Evolutionary conservation across 2,329 filamentous ascomycete species (phyloP).

Genomic region (Tolypocladium amazonense): DNA sequence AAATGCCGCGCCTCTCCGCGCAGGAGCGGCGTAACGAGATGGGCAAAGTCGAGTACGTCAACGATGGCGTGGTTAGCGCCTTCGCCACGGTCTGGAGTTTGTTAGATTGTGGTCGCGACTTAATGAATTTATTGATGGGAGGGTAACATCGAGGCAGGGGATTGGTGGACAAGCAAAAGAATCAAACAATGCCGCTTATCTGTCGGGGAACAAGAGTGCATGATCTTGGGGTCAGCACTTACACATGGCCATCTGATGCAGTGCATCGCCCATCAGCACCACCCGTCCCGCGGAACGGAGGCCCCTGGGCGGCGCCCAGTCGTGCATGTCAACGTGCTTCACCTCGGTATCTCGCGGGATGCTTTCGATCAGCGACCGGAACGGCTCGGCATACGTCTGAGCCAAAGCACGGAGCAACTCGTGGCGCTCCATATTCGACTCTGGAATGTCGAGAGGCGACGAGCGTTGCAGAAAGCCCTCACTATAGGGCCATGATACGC

Average conservation of each 20-base stretch:
- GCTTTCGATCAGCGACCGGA: slow-evolving; percentile 27
- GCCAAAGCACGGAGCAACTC: slow-evolving; percentile 32
- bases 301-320: slow-evolving; percentile 31
- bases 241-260: slow-evolving; percentile 53
- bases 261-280: slow-evolving; percentile 41
- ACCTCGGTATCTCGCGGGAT: slow-evolving; percentile 30
- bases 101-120: neutral
- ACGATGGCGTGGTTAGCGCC: slow-evolving; percentile 46
- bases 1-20: neutral
- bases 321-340: slow-evolving; percentile 33
- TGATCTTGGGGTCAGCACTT: slow-evolving; percentile 12
- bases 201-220: neutral
- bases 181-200: neutral
- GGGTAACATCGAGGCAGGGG: neutral
- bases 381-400: slow-evolving; percentile 36
- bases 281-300: slow-evolving; percentile 27
- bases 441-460: slow-evolving; percentile 27
- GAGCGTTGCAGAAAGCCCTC: slow-evolving; percentile 20
- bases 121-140: accelerated
- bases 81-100: slow-evolving; percentile 39
- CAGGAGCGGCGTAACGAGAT: slow-evolving; percentile 15
- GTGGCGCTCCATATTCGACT: slow-evolving; percentile 24
- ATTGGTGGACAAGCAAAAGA: neutral
- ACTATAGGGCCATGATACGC: slow-evolving; percentile 38
- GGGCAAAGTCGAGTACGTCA: slow-evolving; percentile 35